Evolutionary conservation across 495 filamentous ascomycete species (phyloP).

Genomic region (Xylaria longipes): DNA sequence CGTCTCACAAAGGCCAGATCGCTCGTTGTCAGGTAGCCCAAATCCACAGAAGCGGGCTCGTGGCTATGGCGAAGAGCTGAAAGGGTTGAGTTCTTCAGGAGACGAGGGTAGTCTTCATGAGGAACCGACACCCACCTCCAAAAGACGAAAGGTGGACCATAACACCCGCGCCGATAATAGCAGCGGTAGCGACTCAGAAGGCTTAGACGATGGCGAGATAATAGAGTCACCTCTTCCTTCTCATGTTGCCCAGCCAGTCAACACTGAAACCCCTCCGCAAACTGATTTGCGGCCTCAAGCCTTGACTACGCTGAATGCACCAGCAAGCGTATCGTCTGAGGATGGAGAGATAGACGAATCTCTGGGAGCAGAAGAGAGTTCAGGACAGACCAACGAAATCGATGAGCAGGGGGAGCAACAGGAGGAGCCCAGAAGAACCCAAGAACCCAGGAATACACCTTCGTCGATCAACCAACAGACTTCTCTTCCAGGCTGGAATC

Average conservation of each 20-base stretch:
- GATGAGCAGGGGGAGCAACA: no score
- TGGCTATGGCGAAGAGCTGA: conserved; percentile 37
- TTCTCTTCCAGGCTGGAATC: conserved; percentile 44
- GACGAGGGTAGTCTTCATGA: conserved; percentile 28
- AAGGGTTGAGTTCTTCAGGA: conserved; percentile 32
- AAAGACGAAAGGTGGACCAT: conserved; percentile 33
- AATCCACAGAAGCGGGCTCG: conserved; percentile 30
- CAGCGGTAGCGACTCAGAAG: conserved; percentile 24
- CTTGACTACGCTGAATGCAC: background rate
- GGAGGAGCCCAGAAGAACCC: no score
- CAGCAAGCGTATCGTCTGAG: background rate
- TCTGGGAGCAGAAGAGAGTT: background rate
- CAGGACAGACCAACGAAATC: background rate
- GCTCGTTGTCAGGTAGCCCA: background rate
- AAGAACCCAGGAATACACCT: background rate
- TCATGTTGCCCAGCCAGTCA: background rate
- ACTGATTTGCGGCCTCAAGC: background rate
- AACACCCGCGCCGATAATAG: background rate
- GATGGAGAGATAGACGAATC: background rate
- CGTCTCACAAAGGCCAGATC: background rate
- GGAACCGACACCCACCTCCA: conserved; percentile 21
- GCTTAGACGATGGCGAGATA: conserved; percentile 47
- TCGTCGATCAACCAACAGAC: background rate
- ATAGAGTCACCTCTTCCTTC: conserved; percentile 35
- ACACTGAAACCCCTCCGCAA: background rate